Base-by-base conservation (phyloP, 1,284 basidiomycete species). In the Sutorius eximius region DNA sequence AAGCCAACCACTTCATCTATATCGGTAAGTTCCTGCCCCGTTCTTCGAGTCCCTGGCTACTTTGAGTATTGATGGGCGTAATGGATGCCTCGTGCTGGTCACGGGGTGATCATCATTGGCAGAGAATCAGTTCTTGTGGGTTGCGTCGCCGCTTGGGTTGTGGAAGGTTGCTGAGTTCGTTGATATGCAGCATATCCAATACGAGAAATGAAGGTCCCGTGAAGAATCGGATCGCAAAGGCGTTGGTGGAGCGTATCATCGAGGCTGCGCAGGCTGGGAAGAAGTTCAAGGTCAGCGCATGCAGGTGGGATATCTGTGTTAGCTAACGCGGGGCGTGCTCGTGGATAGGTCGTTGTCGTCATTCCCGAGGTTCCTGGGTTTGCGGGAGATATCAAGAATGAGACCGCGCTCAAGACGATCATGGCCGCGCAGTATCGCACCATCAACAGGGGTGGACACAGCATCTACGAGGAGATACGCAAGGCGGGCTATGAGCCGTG, bases 41-140 rank as follows among this genome's bases (percentile, higher is more conserved):
- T 32, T 32, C 16, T 44, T 18, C 33, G n/a, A 24, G 29, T 29
- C 24, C 20, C 34, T 9, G 24, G 45, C 52, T 29, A 12, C 29
- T 42, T 62, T 45, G 20, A 15, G 44, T 40, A 46, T 48, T 57
- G 36, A 57, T 29, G 59, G 41, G 38, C 46, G 47, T 38, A 34
- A 59, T 59, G 7, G 15, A 11, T 49, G 43, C 50, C 51, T 61
- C 54, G 43, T 55, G 65, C 40, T 51, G 55, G 18, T 29, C 22
- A 24, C 48, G 55, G 42, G 42, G 32, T 52, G 53, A 41, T 58
- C 10, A 38, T 45, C 32, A 24, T 45, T 32, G 4, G 46, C 62
- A 89, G 92, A 96, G 75, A 96, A 97, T 65, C 93, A 96, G 70
- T 96, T 95, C 77, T 96, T 94, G 90, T 93, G 62, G 72, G 90